Base-by-base conservation (phyloP, 805 yeast genomes). In the Kuraishia capsulata region DNA sequence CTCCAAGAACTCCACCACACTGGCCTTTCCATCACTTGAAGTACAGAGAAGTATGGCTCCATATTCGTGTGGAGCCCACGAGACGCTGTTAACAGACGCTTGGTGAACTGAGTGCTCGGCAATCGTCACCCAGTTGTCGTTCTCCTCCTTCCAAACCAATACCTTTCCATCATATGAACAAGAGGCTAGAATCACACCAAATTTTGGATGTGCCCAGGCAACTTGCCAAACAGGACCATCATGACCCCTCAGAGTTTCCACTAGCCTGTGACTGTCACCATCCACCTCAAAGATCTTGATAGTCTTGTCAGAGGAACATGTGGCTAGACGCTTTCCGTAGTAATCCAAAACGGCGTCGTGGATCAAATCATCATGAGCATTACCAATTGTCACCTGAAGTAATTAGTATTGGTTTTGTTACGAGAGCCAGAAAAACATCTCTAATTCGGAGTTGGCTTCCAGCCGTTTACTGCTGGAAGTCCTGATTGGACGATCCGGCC, bases 201-300 rank as follows among this genome's bases (percentile, higher is more conserved):
- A 92, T 59, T 90, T 90, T 24, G 98, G 98, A 57, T 92, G 98
- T 3, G 97, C 97, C 98, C 98, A 92, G 39, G 86, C 77, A 17
- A 88, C 95, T 64, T 90, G 96, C 98, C 98, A 92, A 35, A 92
- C 97, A 10, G 98, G 97, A 25, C 97, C 98, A 45, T 88, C 96
- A 60, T 92, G 98, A 29, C 95, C 97, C 36, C 75, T 69, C 45
- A 92, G 67, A 1, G 97, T 89, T 48, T 88, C 96, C 16, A 82
- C 71, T 37, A 88, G 68, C 54, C 73, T 81, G 59, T 87, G 90
- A 52, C 69, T 75, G 34, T 86, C 94, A 29, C 90, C 92, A 36
- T 85, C 90, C 33, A 90, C 79, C 48, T 89, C 96, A 59, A 87
- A 92, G 41, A 92, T 80, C 64, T 89, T 87, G 64, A 90, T 83